Conservation (phyloP, 2,329 filamentous ascomycete genomes). For the Talaromyces sp. region DNA sequence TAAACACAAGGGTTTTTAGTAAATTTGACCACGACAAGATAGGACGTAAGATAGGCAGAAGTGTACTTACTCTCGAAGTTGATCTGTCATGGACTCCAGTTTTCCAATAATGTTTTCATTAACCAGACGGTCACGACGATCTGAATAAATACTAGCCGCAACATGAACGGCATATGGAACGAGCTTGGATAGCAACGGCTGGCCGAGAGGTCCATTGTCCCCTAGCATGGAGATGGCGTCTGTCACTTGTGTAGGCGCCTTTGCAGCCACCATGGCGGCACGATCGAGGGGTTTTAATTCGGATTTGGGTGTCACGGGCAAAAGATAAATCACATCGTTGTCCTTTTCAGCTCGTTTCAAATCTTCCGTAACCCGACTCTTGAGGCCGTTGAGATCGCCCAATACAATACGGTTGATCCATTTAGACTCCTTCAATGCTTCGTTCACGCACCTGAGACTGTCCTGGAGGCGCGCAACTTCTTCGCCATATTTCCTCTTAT, state of each 20-base stretch:
- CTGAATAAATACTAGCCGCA: conserved; percentile 91
- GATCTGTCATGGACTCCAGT: conserved; percentile 73
- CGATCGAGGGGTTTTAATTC: conserved; percentile 82
- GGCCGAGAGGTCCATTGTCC: conserved; percentile 74
- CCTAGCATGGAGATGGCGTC: conserved; percentile 77
- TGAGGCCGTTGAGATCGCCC: conserved; percentile 77
- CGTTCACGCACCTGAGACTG: conserved; percentile 74
- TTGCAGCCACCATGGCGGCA: conserved; percentile 79
- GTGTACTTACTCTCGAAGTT: conserved; percentile 61
- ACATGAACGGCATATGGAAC: conserved; percentile 95
- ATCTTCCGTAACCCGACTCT: conserved; percentile 77
- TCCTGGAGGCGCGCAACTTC: conserved; percentile 85
- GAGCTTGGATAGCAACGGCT: conserved; percentile 80
- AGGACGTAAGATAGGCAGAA: not conserved
- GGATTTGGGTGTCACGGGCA: conserved; percentile 78
- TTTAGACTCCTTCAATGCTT: conserved; percentile 77
- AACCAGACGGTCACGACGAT: conserved; percentile 82
- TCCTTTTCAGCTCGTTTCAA: conserved; percentile 91
- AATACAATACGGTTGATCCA: conserved; percentile 79
- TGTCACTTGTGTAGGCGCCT: conserved; percentile 74
- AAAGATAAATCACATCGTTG: conserved; percentile 91
- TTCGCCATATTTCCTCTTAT: conserved; percentile 92
- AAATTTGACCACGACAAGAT: not conserved
- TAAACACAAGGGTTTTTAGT: conserved; percentile 14
- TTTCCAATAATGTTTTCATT: conserved; percentile 83